These are phyloP conservation scores for Neofusicoccum ribis DNA, from an alignment of 2,329 filamentous ascomycete genomes.

Conservation along the genomic window DNA sequence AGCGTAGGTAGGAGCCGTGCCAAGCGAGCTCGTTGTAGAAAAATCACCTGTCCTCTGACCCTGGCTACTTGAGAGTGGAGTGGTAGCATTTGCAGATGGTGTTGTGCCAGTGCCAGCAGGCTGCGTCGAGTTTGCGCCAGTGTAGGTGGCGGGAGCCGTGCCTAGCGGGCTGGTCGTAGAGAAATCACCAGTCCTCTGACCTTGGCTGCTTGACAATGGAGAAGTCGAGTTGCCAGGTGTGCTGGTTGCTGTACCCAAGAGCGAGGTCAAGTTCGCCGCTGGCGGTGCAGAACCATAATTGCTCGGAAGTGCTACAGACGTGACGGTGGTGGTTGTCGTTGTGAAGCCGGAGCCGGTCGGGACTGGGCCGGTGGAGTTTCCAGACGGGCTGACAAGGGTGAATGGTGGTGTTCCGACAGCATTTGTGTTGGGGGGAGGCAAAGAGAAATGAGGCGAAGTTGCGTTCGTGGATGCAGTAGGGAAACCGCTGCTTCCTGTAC, in stretches of 20 bases:
- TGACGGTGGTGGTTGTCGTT: background rate
- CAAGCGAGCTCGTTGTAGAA: background rate
- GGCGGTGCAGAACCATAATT: background rate
- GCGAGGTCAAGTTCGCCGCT: background rate
- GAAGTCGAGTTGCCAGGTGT: constrained; percentile 17
- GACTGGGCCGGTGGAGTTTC: constrained; percentile 1
- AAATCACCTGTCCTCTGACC: constrained; percentile 3
- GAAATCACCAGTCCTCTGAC: constrained; percentile 3
- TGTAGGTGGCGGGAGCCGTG: background rate
- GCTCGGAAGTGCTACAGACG: background rate
- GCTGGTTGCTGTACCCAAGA: constrained; percentile 16
- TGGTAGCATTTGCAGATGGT: no score
- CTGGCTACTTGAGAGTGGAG: background rate
- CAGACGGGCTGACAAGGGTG: background rate
- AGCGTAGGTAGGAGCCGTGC: background rate
- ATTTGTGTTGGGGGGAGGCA: background rate
- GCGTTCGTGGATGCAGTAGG: background rate
- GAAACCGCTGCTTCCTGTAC: background rate
- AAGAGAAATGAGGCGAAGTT: background rate
- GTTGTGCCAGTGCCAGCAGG: no score
- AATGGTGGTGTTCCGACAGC: background rate
- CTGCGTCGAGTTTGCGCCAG: no score
- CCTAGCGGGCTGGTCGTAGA: background rate
- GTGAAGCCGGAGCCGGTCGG: background rate
- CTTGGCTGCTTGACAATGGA: background rate